Conservation (phyloP, 2,329 filamentous ascomycete species). For the Ambrosiella xylebori region DNA sequence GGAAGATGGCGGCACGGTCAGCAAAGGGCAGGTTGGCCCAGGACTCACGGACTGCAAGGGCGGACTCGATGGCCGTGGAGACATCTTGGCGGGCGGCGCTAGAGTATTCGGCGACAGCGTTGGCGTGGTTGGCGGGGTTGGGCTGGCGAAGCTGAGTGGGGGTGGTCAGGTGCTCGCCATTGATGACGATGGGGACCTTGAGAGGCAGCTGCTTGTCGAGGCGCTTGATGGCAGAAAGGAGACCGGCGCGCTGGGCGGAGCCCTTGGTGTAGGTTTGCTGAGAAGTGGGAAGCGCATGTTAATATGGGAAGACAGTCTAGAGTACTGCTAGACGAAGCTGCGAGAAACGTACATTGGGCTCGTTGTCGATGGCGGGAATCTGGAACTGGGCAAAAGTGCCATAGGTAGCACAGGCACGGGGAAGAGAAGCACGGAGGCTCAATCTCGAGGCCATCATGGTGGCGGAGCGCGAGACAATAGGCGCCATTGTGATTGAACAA, state of each 20-base stretch:
- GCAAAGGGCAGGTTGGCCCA: slow-evolving; percentile 82
- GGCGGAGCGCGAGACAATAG: slow-evolving; percentile 9
- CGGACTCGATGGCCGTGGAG: slow-evolving; percentile 61
- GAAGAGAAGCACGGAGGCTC: not conserved
- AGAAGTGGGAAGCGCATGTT: not conserved
- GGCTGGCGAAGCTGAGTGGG: slow-evolving; percentile 50
- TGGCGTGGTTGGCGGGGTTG: slow-evolving; percentile 67
- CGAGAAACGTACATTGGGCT: slow-evolving; percentile 64
- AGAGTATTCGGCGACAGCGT: slow-evolving; percentile 66
- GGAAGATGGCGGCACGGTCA: slow-evolving; percentile 80
- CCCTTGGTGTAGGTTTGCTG: slow-evolving; percentile 82
- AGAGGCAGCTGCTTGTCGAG: slow-evolving; percentile 53
- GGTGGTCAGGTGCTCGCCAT: slow-evolving; percentile 51
- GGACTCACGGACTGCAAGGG: slow-evolving; percentile 65
- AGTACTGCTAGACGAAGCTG: not conserved
- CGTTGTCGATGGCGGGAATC: slow-evolving; percentile 72
- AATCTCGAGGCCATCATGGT: slow-evolving; percentile 8
- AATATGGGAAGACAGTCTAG: not conserved
- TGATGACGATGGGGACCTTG: slow-evolving; percentile 68
- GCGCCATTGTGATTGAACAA: not conserved
- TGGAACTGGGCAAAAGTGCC: slow-evolving; percentile 69
- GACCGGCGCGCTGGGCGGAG: slow-evolving; percentile 58
- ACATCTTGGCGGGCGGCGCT: slow-evolving; percentile 65
- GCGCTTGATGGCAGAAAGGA: slow-evolving; percentile 55
- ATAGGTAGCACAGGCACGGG: slow-evolving; percentile 13